Evolutionary conservation across 176 grass and related monocot species (phyloP).

Genomic region (barley (Hordeum vulgare)): MorexV3_pseudomolecules_assembly NC_058521.1:23271172-23271671

Average conservation of each 20-base stretch:
- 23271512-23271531: neutral
- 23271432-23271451: constrained; percentile 22
- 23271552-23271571: neutral
- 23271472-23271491: constrained; percentile 9
- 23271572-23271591: constrained; percentile 9
- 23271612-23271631: neutral
- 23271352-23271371: constrained; percentile 13
- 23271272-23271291: constrained; percentile 37
- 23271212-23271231: constrained; percentile 85
- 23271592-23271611: constrained; percentile 1
- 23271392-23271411: constrained; percentile 50
- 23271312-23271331: constrained; percentile 47
- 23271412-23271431: constrained; percentile 38
- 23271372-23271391: constrained; percentile 28
- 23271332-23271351: constrained; percentile 28
- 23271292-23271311: constrained; percentile 53
- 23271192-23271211: constrained; percentile 87
- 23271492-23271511: neutral
- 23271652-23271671: constrained; percentile 1
- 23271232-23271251: constrained; percentile 41
- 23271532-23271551: neutral
- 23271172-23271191: constrained; percentile 64
- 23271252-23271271: constrained; percentile 45
- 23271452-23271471: constrained; percentile 16
- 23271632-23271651: neutral